Percentiles rank a stretch among this genome's conserved stretches.
Conservation (phyloP, 306 rosid species). For the Sophora flavescens region DNA sequence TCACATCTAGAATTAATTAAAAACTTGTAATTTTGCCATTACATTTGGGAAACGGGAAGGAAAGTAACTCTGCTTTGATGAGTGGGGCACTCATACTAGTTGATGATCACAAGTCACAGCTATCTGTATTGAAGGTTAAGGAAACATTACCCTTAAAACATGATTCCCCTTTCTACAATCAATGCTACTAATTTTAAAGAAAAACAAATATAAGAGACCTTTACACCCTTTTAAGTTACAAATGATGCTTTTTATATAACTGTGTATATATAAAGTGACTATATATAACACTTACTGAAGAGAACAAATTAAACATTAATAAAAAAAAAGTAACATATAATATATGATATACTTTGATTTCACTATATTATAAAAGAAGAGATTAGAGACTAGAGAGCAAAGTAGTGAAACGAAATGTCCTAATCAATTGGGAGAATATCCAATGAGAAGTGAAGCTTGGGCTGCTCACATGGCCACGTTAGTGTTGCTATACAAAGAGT, state of each 20-base stretch:
- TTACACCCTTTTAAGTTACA: background rate
- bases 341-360: background rate
- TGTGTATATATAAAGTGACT: background rate
- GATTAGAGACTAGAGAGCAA: conserved; percentile 15
- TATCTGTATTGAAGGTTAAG: conserved; percentile 30
- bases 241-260: background rate
- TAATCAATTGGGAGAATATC: conserved; percentile 36
- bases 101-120: background rate
- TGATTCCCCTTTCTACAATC: background rate
- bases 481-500: conserved; percentile 42
- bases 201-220: background rate
- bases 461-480: conserved; percentile 50
- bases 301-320: background rate
- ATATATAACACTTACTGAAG: background rate
- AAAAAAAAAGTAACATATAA: background rate
- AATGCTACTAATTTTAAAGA: background rate
- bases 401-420: conserved; percentile 29
- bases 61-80: conserved; percentile 7
- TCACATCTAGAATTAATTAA: conserved; percentile 4
- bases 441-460: conserved; percentile 47
- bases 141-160: background rate
- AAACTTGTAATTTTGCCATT: conserved; percentile 30
- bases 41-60: background rate
- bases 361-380: background rate
- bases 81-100: conserved; percentile 23